Base-by-base conservation (phyloP, 2,329 filamentous ascomycete genomes). In the Chaetomium globosum region DNA sequence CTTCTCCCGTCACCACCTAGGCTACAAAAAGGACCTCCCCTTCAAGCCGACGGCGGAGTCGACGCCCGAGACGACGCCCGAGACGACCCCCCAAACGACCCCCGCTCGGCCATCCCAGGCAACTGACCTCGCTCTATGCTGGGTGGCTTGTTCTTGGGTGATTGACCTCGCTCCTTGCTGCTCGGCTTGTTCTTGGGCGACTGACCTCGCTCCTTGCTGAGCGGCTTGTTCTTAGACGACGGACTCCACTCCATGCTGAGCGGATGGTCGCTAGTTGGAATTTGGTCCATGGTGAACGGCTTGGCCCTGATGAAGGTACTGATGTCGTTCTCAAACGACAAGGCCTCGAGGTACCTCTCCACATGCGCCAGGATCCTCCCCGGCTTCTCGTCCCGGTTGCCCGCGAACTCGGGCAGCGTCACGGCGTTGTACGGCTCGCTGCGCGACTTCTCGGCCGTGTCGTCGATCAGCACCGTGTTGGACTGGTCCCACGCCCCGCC, bases 391-490 rank as follows among this genome's bases (percentile, higher is more conserved):
- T 72, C 66, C 2, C 65, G 52, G 43, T 81, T 65, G 13, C 83
- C 85, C 2, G 76, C 75, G 73, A 95, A 97, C 76, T 96, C 92
- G 0, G 93, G 91, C 26, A 98, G 83, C 69, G 88, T 81, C 10
- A 98, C 78, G 26, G 95, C 82, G 72, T 98, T 98, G 78, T 86
- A 85, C 0, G 95, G 95, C 76, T 99, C 92, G 63, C 85, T 89
- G 30, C 86, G 82, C 0, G 89, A 93, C 80, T 98, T 99, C 73
- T 93, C 83, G 1, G 78, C 72, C 33, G 89, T 91, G 77, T 98
- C 95, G 71, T 99, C 95, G 48, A 98, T 87, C 30, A 99, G 82
- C 7, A 98, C 83, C 0, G 95, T 98, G 76, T 98, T 96, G 59
- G 83, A 83, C 78, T 97, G 93, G 71, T 88, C 84, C 90, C 93